phyloP scores from a whole-genome alignment of 208 protist species.

The Leishmania tropica region DNA sequence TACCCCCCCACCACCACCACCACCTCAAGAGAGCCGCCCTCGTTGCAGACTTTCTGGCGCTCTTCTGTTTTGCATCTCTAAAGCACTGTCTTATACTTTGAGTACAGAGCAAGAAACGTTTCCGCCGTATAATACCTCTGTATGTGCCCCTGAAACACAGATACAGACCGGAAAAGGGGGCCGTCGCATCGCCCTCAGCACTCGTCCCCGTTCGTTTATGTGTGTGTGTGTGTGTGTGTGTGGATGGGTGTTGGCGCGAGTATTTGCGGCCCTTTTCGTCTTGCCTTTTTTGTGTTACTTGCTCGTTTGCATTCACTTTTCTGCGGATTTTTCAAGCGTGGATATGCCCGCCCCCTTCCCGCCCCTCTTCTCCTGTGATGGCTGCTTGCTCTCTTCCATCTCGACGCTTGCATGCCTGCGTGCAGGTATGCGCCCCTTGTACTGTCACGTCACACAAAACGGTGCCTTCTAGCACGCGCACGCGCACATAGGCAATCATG shows the following conservation, averaged over 20 bases:
- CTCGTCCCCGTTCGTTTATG: neutral
- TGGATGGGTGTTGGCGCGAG: neutral
- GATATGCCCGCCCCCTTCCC: neutral
- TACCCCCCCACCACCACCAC: neutral
- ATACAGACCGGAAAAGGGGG: neutral
- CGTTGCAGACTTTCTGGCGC: neutral
- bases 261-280: neutral
- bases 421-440: neutral
- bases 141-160: neutral
- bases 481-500: neutral
- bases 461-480: neutral
- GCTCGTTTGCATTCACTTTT: neutral
- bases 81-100: neutral
- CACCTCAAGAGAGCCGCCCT: neutral
- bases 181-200: no score
- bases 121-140: neutral
- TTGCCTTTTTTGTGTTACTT: neutral
- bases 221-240: conserved; percentile 1
- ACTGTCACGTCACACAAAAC: neutral
- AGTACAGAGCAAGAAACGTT: neutral
- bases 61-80: neutral
- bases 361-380: neutral
- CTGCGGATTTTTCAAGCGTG: neutral
- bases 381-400: neutral
- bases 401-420: neutral